Base-by-base conservation (phyloP, 73 alveolate species). In the Uronychia setigera region DNA sequence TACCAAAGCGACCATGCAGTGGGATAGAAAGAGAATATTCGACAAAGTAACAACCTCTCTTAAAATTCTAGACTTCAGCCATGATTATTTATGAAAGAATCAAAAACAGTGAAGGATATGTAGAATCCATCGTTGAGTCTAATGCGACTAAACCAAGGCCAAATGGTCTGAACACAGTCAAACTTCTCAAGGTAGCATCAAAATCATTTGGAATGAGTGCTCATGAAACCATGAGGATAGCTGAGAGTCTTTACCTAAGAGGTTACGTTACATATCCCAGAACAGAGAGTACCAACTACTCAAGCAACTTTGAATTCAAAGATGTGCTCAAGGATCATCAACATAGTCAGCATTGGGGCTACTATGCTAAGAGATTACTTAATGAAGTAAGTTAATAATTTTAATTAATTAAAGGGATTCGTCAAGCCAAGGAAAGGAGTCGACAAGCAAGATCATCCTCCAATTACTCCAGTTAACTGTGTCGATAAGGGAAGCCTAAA, bases 361-460 rank as follows among this genome's bases (percentile, higher is more conserved):
- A 92, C 75, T 96, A 92, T 87, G 98, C 96, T 0, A 34, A 83
- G 76, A 87, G 76, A 81, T 67, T 94, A 31, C 85, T 88, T 0
- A 89, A 74, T 78, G 90, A 87, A 33, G 67, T 46, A 46, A 46
- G 5, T 74, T 33, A 75, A 74, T 26, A 79, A 83, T 1, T 27
- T 29, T 26, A n/a, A 29, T 26, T n/a, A n/a, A 83, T 74, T 46
- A 11, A n/a, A 74, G 88, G 88, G 96, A 11, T 77, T 80, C 79
- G 91, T 58, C 27, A 85, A 85, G 77, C 98, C 98, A 13, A 92
- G 93, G 85, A 81, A 96, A 74, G 99, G 99, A 11, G 96, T 94
- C 26, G 99, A 99, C 91, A 97, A 96, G 57, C 99, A 99, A 14
- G 99, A 99, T 85, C 99, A 99, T 88, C 99, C 99, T 1, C 99